Evolutionary conservation across 176 grass and related monocot species (phyloP), one percentile per base, ranked within the genome.

Genomic region (Musa acuminata): DNA sequence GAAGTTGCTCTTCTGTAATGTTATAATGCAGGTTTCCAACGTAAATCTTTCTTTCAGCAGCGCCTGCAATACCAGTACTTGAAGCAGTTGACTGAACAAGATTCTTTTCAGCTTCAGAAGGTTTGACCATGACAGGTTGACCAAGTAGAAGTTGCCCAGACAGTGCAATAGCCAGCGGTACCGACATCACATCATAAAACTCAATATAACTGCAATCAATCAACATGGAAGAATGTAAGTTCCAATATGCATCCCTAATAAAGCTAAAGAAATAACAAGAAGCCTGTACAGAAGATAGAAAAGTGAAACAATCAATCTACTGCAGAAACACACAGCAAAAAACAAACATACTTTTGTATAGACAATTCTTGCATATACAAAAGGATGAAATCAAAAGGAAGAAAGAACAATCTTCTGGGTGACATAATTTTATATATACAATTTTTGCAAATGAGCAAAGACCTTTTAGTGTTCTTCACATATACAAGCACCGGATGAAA

Each of bases 21-120:
- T 98, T 93, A 5, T 88, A 76, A 51, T 98, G 95, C 74, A 98
- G 88, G 85, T 98, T 98, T 68, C 95, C 90, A 80, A 98, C 90
- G 87, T 98, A 98, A 51, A 98, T 77, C 78, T 93, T 98, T 70
- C 90, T 91, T 55, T 84, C 95, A 77, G 88, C 95, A 54, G 84
- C 90, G 70, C 88, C 89, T 66, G 88, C 84, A 65, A 84, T 81
- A 64, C 76, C 84, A 82, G 78, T 83, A 53, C 79, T 84, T 75
- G 90, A 76, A 73, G 88, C 55, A 82, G 49, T 98, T 78, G 95
- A 93, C 75, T 92, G 95, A 22, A 91, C 88, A 68, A 98, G 84
- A 82, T 98, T 98, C 84, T 98, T 98, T 84, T 98, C 90, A 67
- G 95, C 95, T 64, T 98, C 95, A 62, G 90, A 98, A 16, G 90